Conservation (phyloP, 495 filamentous ascomycete genomes). For the Cercophora samala region DNA sequence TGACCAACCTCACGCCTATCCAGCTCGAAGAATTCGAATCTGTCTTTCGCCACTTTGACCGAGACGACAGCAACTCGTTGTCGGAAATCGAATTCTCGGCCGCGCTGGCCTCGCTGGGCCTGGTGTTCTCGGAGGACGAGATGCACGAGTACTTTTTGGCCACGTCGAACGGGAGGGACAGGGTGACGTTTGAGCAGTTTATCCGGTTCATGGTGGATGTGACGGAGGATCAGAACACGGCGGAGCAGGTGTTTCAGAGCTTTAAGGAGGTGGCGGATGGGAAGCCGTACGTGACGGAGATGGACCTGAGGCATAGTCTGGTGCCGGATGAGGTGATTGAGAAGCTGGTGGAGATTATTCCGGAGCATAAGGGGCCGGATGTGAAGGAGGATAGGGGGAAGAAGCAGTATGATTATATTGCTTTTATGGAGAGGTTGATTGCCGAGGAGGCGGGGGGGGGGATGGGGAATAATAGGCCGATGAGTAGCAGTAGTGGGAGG, state of each 20-base stretch:
- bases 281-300: constrained; percentile 96
- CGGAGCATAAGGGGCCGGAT: constrained; percentile 73
- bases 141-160: constrained; percentile 89
- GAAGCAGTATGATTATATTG: constrained; percentile 85
- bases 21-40: constrained; percentile 97
- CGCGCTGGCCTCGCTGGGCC: constrained; percentile 83
- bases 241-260: constrained; percentile 94
- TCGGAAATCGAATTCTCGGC: constrained; percentile 93
- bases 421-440: constrained; percentile 83
- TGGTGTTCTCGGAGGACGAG: constrained; percentile 92
- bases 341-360: constrained; percentile 82
- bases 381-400: constrained; percentile 70
- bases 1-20: constrained; percentile 98
- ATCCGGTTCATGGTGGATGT: constrained; percentile 99
- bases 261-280: constrained; percentile 97
- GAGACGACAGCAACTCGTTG: constrained; percentile 86
- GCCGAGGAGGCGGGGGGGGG: constrained; percentile 18
- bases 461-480: not conserved
- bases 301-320: constrained; percentile 89
- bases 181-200: constrained; percentile 96
- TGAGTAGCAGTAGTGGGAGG: constrained; percentile 5
- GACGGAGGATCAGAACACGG: constrained; percentile 97
- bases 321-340: constrained; percentile 96
- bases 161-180: constrained; percentile 67
- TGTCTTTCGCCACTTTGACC: constrained; percentile 95